A percentile compares a stretch with the other conserved stretches of the same genome.
phyloP scores from a whole-genome alignment of 768 basidiomycete species.

The Boletus huronensis region DNA sequence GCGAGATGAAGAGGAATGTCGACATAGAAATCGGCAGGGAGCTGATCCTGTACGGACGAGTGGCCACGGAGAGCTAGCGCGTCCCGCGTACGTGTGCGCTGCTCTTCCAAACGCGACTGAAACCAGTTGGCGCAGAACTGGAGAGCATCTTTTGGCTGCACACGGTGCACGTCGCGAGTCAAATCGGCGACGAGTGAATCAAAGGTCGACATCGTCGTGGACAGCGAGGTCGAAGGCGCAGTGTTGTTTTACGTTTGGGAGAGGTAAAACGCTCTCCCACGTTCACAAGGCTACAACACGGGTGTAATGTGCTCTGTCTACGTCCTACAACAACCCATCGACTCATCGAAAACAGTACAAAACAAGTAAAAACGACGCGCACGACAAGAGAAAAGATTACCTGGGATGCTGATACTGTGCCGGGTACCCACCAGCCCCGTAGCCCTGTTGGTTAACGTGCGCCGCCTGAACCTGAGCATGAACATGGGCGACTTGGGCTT shows the following conservation, averaged over 20 bases:
- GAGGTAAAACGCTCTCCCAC: constrained; percentile 21
- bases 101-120: constrained; percentile 81
- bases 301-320: background rate
- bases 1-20: constrained; percentile 45
- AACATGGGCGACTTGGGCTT: constrained; percentile 40
- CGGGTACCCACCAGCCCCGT: constrained; percentile 26
- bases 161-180: constrained; percentile 79
- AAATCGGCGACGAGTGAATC: constrained; percentile 80
- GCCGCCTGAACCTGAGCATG: constrained; percentile 38
- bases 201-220: constrained; percentile 59
- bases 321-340: constrained; percentile 4
- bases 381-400: constrained; percentile 8
- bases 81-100: constrained; percentile 71
- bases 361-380: constrained; percentile 1
- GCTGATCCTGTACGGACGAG: constrained; percentile 46
- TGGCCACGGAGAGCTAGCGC: constrained; percentile 46
- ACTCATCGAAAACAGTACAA: constrained; percentile 12
- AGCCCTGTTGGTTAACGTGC: constrained; percentile 30
- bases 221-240: constrained; percentile 2
- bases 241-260: constrained; percentile 11
- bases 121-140: constrained; percentile 97
- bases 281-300: constrained; percentile 14
- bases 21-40: constrained; percentile 56
- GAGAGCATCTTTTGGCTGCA: constrained; percentile 84
- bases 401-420: constrained; percentile 33